These are phyloP conservation scores for Lasiosphaeria ovina DNA, from an alignment of 495 filamentous ascomycete genomes.

Conservation along the genomic window DNA sequence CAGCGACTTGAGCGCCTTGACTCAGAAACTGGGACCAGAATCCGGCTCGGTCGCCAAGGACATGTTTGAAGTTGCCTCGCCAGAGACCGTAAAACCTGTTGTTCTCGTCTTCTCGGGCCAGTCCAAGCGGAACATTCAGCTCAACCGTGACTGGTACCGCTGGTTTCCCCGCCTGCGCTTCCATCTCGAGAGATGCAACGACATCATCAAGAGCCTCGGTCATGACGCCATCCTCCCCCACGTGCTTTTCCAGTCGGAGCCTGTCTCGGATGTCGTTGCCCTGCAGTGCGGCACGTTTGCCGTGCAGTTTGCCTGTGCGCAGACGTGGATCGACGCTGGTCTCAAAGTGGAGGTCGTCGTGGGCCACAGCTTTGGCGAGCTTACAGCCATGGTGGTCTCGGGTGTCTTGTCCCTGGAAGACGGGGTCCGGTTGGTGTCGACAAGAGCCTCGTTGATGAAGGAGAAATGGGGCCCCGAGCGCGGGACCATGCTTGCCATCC, in stretches of 20 bases:
- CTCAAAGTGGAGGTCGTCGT: not conserved
- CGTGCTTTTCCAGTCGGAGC: slow-evolving; percentile 39
- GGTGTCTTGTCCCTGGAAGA: slow-evolving; percentile 28
- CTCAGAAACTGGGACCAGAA: not conserved
- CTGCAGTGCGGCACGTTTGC: slow-evolving; percentile 49
- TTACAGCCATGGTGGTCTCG: slow-evolving; percentile 24
- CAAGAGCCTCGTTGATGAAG: slow-evolving; percentile 46
- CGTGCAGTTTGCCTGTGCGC: slow-evolving; percentile 49
- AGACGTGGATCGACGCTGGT: slow-evolving; percentile 49
- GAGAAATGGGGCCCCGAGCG: slow-evolving; percentile 46
- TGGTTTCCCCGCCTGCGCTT: slow-evolving; percentile 27
- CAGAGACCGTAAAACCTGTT: slow-evolving; percentile 20
- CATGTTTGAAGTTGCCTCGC: not conserved
- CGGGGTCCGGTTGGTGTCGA: slow-evolving; percentile 39
- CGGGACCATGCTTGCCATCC: slow-evolving; percentile 47
- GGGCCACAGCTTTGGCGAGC: slow-evolving; percentile 10
- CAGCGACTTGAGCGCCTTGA: no score
- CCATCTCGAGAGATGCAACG: slow-evolving; percentile 42
- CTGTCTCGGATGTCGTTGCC: slow-evolving; percentile 40
- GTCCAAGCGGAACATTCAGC: slow-evolving; percentile 33
- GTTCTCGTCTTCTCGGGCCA: slow-evolving; percentile 54
- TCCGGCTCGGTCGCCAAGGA: not conserved
- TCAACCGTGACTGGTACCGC: slow-evolving; percentile 37
- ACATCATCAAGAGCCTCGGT: slow-evolving; percentile 22
- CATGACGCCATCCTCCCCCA: slow-evolving; percentile 42